Percentiles rank a stretch among this genome's conserved stretches.
phyloP scores from a whole-genome alignment of 2,329 filamentous ascomycete genomes.

The Amylocarpus encephaloides region DNA sequence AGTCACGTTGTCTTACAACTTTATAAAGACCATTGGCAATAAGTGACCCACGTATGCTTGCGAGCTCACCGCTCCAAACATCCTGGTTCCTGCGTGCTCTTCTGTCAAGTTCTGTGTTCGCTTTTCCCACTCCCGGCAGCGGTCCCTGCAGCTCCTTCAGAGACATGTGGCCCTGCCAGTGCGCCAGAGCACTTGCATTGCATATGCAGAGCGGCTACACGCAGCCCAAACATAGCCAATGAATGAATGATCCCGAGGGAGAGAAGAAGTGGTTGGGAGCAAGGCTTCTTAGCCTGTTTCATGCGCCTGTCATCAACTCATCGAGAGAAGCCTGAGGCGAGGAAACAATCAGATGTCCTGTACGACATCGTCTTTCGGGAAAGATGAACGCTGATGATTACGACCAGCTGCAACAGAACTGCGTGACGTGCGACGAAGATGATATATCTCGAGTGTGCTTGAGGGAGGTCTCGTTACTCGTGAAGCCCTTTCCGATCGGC shows the following conservation, averaged over 20 bases:
- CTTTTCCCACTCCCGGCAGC: conserved; percentile 26
- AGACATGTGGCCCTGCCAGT: conserved; percentile 25
- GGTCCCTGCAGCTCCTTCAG: conserved; percentile 29
- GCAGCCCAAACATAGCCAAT: conserved; percentile 28
- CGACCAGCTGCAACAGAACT: neutral
- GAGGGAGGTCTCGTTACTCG: conserved; percentile 1
- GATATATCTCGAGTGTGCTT: conserved; percentile 7
- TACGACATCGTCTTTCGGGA: neutral
- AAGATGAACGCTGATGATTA: neutral
- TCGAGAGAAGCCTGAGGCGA: conserved; percentile 10
- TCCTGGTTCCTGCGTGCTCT: conserved; percentile 9
- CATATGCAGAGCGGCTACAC: conserved; percentile 30
- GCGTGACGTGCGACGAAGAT: neutral
- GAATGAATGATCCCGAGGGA: conserved; percentile 11
- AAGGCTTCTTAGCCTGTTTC: conserved; percentile 28
- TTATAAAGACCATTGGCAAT: conserved; percentile 28
- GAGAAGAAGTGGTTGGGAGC: conserved; percentile 17
- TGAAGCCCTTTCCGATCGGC: conserved; percentile 17
- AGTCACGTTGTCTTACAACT: conserved; percentile 23
- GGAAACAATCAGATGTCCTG: neutral
- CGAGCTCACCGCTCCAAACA: conserved; percentile 24
- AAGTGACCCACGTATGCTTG: conserved; percentile 30
- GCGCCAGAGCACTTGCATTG: conserved; percentile 29
- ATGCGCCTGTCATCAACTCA: conserved; percentile 17
- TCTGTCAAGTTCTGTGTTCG: conserved; percentile 9